These are phyloP conservation scores for Chloris gayana DNA, from an alignment of 176 grass and related monocot species.

Conservation along the genomic window DNA sequence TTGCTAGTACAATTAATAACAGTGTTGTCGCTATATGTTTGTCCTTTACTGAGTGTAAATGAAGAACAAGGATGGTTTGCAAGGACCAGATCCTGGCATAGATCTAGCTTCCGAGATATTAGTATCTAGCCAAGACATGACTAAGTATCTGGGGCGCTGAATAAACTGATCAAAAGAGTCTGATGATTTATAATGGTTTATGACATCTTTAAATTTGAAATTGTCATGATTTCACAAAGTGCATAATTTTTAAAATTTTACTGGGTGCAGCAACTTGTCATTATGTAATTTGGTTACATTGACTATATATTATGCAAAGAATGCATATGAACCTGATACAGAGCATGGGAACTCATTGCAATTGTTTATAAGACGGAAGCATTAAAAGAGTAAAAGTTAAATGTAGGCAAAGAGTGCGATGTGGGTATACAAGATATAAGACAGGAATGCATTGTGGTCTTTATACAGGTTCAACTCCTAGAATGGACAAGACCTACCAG, in stretches of 20 bases:
- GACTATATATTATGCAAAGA: no score
- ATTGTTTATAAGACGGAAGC: neutral
- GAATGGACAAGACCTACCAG: constrained; percentile 19
- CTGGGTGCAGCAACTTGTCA: no score
- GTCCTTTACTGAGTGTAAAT: no score
- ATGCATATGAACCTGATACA: neutral
- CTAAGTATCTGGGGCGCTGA: constrained; percentile 3
- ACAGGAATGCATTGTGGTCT: neutral
- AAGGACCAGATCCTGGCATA: neutral
- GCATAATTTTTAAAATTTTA: neutral
- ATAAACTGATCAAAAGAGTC: neutral
- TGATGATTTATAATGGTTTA: neutral
- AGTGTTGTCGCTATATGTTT: no score
- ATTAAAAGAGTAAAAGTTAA: neutral
- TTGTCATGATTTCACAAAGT: neutral
- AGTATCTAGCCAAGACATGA: constrained; percentile 24
- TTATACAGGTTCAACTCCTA: constrained; percentile 5
- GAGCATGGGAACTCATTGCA: neutral
- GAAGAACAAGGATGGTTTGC: no score
- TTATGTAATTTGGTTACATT: no score
- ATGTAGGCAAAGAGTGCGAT: neutral
- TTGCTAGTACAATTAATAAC: no score
- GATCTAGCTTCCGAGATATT: constrained; percentile 17
- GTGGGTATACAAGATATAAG: neutral
- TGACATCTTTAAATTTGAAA: neutral